Percentiles rank a stretch among this genome's conserved stretches.
Conservation (phyloP, 345 rosid species). For the Sonneratia caseolaris region DNA sequence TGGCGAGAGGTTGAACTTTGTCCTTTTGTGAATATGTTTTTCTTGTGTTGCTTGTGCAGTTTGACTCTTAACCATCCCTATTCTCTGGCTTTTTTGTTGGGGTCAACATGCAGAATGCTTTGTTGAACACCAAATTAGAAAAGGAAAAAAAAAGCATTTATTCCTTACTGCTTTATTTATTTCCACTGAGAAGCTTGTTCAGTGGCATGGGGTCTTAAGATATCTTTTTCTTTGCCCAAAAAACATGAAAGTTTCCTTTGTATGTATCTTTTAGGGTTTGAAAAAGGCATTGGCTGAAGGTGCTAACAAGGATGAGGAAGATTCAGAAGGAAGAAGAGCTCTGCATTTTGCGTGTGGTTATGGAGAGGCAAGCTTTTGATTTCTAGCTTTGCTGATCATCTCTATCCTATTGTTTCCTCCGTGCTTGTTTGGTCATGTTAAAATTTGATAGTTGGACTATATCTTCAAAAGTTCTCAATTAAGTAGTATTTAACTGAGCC, state of each 20-base stretch:
- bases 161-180: background rate
- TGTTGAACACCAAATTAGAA: background rate
- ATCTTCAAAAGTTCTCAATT: background rate
- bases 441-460: background rate
- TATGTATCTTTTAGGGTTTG: constrained; percentile 46
- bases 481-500: background rate
- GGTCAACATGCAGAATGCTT: background rate
- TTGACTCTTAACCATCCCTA: background rate
- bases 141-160: background rate
- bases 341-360: constrained; percentile 98
- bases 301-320: constrained; percentile 92
- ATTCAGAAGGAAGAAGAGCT: constrained; percentile 97
- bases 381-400: too few relatives aligned
- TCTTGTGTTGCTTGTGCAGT: too few relatives aligned
- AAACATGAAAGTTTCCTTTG: background rate
- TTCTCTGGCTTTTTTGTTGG: too few relatives aligned
- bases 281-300: constrained; percentile 72
- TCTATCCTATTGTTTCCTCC: too few relatives aligned
- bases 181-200: background rate
- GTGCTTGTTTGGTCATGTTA: background rate
- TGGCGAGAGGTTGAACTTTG: background rate
- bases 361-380: constrained; percentile 61
- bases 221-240: background rate
- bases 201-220: too few relatives aligned
- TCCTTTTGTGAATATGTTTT: background rate